These are phyloP conservation scores for Penicillium coffeae DNA, from an alignment of 495 filamentous ascomycete species.

Conservation along the genomic window DNA sequence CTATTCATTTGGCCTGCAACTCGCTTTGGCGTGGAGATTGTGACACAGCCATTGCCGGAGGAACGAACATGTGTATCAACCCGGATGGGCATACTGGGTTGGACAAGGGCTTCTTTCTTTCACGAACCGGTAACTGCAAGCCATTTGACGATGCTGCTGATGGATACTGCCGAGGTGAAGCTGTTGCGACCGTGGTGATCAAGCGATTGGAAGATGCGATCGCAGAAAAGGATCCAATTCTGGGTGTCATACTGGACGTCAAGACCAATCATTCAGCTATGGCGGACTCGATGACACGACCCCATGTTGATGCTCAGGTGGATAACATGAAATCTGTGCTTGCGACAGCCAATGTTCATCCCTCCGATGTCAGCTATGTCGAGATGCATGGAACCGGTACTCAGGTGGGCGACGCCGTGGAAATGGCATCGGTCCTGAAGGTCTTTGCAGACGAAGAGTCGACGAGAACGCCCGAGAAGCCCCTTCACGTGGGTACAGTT, in stretches of 20 bases:
- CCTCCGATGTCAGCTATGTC: conserved; percentile 47
- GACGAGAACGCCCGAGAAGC: conserved; percentile 1
- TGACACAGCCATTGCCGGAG: conserved; percentile 69
- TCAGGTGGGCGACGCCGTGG: conserved; percentile 35
- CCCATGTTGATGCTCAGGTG: conserved; percentile 47
- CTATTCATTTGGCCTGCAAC: conserved; percentile 54
- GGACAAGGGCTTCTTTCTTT: conserved; percentile 63
- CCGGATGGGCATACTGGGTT: conserved; percentile 68
- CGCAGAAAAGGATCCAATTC: conserved; percentile 44
- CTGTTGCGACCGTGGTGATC: conserved; percentile 38
- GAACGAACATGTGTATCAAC: conserved; percentile 62
- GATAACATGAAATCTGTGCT: conserved; percentile 42
- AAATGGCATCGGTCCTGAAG: conserved; percentile 26
- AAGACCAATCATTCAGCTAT: conserved; percentile 44
- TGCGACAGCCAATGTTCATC: conserved; percentile 39
- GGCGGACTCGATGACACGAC: conserved; percentile 44
- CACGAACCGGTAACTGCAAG: conserved; percentile 54
- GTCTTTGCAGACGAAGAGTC: conserved; percentile 16
- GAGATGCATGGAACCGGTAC: conserved; percentile 50
- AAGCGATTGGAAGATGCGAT: conserved; percentile 47
- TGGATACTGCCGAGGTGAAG: conserved; percentile 64
- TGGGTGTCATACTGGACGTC: conserved; percentile 34
- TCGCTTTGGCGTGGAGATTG: conserved; percentile 62
- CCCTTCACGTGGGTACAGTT: conserved; percentile 27
- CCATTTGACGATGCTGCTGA: conserved; percentile 66